Evolutionary conservation across 2,329 filamentous ascomycete genomes (phyloP).

Genomic region (Sporothrix humicola): DNA sequence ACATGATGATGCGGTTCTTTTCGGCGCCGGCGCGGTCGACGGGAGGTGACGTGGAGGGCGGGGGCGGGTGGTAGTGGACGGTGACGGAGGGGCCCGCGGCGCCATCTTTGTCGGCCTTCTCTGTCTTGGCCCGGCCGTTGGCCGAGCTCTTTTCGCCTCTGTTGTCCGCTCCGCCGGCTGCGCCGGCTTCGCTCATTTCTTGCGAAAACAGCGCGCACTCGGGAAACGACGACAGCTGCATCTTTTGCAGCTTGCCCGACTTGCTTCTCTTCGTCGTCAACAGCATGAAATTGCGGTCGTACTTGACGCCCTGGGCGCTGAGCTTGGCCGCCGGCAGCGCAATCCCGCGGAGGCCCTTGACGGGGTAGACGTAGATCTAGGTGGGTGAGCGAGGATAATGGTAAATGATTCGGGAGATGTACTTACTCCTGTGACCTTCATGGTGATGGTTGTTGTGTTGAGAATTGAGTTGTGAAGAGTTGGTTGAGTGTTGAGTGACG

Average conservation of each 20-base stretch:
- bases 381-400: too few relatives aligned
- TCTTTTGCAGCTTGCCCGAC: constrained; percentile 55
- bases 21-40: background rate
- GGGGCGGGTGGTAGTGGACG: constrained; percentile 50
- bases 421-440: constrained; percentile 32
- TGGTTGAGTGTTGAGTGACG: background rate
- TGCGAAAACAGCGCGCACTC: constrained; percentile 69
- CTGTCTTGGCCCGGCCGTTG: too few relatives aligned
- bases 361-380: constrained; percentile 76
- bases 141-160: too few relatives aligned
- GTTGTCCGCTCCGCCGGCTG: background rate
- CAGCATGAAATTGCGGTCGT: constrained; percentile 76
- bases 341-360: constrained; percentile 73
- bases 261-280: constrained; percentile 53
- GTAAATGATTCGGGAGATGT: too few relatives aligned
- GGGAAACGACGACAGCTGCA: constrained; percentile 64
- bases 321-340: constrained; percentile 59
- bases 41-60: constrained; percentile 40
- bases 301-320: constrained; percentile 64
- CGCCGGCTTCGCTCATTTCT: constrained; percentile 48
- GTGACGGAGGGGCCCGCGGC: constrained; percentile 41
- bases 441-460: constrained; percentile 24
- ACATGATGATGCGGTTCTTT: constrained; percentile 28
- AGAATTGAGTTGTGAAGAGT: background rate
- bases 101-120: too few relatives aligned